phyloP scores from a whole-genome alignment of 2,329 filamentous ascomycete species.

The Thelonectria blattea region DNA sequence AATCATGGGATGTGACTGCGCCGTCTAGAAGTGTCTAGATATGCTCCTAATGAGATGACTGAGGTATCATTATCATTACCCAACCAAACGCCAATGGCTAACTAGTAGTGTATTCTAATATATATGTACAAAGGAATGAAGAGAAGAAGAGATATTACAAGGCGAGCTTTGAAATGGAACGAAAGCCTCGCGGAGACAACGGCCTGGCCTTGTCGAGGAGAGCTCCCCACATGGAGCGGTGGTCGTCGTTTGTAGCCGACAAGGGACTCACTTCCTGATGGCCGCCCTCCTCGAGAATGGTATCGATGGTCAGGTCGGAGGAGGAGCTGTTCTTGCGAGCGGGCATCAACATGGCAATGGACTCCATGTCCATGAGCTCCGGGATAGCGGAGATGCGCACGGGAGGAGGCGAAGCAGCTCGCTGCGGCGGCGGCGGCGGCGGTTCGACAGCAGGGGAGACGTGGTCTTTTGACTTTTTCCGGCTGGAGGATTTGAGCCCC shows the following conservation, averaged over 20 bases:
- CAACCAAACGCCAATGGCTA: background rate
- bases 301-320: conserved; percentile 2
- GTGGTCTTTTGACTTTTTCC: conserved; percentile 36
- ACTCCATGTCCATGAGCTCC: conserved; percentile 12
- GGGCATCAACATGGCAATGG: background rate
- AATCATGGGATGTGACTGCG: background rate
- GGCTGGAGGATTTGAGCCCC: conserved; percentile 35
- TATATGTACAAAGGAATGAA: background rate
- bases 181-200: conserved; percentile 7
- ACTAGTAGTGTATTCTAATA: background rate
- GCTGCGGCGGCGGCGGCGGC: background rate
- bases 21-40: background rate
- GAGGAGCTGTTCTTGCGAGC: background rate
- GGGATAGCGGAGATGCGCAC: background rate
- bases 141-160: background rate
- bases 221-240: conserved; percentile 7
- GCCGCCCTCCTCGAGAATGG: conserved; percentile 1
- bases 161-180: background rate
- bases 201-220: conserved; percentile 3
- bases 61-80: conserved; percentile 27
- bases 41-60: background rate
- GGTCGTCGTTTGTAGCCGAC: conserved; percentile 9
- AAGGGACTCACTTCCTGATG: conserved; percentile 19
- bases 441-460: conserved; percentile 6
- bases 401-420: background rate